Conservation (phyloP, 2,329 filamentous ascomycete genomes). For the Talaromyces albobiverticillius region DNA sequence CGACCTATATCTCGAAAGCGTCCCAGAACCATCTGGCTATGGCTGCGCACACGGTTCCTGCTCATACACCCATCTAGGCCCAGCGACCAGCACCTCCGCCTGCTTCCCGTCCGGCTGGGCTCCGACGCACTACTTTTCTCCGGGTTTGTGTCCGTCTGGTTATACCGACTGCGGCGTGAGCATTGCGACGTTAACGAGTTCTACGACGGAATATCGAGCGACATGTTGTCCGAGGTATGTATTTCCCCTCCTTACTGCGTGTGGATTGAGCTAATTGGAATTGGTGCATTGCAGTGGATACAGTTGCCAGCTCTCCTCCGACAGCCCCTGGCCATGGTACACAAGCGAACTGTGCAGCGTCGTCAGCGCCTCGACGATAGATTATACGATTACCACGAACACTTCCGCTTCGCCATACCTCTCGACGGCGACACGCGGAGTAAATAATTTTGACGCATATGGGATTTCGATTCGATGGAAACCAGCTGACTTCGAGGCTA, state of each 20-base stretch:
- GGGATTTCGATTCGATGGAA: constrained; percentile 9
- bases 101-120: not conserved
- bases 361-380: no score
- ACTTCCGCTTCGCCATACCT: not conserved
- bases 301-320: no score
- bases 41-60: not conserved
- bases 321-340: no score
- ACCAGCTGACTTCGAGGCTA: not conserved
- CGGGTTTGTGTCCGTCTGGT: constrained; percentile 4
- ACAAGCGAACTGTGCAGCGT: no score
- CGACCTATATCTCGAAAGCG: not conserved
- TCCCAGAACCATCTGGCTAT: not conserved
- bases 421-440: not conserved
- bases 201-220: not conserved
- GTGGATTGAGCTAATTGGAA: no score
- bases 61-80: not conserved
- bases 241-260: no score
- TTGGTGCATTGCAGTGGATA: no score
- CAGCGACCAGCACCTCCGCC: no score
- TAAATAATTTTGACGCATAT: constrained; percentile 1
- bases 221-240: constrained; percentile 11
- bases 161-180: not conserved
- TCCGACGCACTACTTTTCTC: not conserved
- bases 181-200: not conserved
- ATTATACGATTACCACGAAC: not conserved